Evolutionary conservation across 2,329 filamentous ascomycete species (phyloP).

Genomic region (Thielaviopsis ethacetica): DNA sequence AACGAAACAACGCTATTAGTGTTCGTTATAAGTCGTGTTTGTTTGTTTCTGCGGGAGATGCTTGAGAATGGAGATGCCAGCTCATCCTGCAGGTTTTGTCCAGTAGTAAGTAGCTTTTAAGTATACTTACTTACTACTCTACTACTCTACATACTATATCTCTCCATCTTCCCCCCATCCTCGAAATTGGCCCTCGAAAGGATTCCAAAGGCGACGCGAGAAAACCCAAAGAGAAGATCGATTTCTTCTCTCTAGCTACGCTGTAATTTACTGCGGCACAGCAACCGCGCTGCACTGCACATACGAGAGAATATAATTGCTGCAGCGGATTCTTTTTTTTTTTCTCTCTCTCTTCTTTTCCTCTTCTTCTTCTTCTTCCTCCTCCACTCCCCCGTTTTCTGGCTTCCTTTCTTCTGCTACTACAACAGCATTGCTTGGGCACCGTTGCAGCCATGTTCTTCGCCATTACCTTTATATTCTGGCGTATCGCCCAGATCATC

Average conservation of each 20-base stretch:
- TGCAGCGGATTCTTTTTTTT: not conserved
- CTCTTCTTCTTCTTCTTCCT: not conserved
- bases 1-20: too few relatives aligned
- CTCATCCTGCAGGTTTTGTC: too few relatives aligned
- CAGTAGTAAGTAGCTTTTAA: too few relatives aligned
- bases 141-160: too few relatives aligned
- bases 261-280: not conserved
- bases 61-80: too few relatives aligned
- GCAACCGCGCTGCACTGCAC: not conserved
- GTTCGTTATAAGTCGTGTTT: too few relatives aligned
- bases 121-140: too few relatives aligned
- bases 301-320: not conserved
- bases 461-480: conserved; percentile 45
- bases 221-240: not conserved
- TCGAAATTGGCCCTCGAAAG: too few relatives aligned
- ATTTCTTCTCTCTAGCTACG: not conserved
- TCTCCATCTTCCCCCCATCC: too few relatives aligned
- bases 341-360: not conserved
- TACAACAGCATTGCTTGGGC: not conserved
- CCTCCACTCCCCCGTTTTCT: not conserved
- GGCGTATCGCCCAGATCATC: conserved; percentile 44
- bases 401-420: not conserved
- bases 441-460: conserved; percentile 36
- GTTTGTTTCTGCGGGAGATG: too few relatives aligned
- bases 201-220: not conserved